phyloP scores from a whole-genome alignment of 768 basidiomycete species.

The Suillus occidentalis region DNA sequence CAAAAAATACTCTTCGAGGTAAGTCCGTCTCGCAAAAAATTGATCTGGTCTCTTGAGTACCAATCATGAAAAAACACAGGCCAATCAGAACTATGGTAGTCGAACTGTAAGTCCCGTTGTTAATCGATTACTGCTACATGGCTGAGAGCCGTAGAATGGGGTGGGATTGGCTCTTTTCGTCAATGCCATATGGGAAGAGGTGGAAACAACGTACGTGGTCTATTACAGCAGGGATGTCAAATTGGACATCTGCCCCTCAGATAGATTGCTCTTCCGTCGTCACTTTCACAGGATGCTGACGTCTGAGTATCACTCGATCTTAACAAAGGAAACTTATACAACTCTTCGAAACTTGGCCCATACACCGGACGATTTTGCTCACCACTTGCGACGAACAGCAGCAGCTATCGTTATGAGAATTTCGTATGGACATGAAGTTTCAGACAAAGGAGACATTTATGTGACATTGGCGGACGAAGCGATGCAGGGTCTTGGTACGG shows the following conservation, averaged over 20 bases:
- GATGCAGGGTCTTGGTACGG: slow-evolving; percentile 34
- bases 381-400: slow-evolving; percentile 38
- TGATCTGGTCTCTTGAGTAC: not conserved
- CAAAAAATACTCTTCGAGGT: slow-evolving; percentile 43
- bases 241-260: not conserved
- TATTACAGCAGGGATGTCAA: not conserved
- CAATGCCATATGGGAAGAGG: slow-evolving; percentile 37
- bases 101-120: slow-evolving; percentile 36
- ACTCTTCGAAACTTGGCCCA: slow-evolving; percentile 38
- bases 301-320: slow-evolving; percentile 24
- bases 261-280: slow-evolving; percentile 39
- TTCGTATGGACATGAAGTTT: slow-evolving; percentile 40
- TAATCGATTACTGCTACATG: not conserved
- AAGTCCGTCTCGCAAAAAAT: not conserved
- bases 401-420: slow-evolving; percentile 42
- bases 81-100: slow-evolving; percentile 43
- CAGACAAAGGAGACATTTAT: slow-evolving; percentile 39
- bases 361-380: slow-evolving; percentile 37
- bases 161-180: slow-evolving; percentile 47
- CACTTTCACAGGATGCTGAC: slow-evolving; percentile 33
- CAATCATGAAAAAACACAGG: slow-evolving; percentile 17
- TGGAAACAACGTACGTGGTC: slow-evolving; percentile 30
- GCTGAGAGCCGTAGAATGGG: slow-evolving; percentile 37
- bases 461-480: slow-evolving; percentile 42
- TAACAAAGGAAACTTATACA: slow-evolving; percentile 37